phyloP scores from a whole-genome alignment of 768 basidiomycete species.

The Trametes elegans region DNA sequence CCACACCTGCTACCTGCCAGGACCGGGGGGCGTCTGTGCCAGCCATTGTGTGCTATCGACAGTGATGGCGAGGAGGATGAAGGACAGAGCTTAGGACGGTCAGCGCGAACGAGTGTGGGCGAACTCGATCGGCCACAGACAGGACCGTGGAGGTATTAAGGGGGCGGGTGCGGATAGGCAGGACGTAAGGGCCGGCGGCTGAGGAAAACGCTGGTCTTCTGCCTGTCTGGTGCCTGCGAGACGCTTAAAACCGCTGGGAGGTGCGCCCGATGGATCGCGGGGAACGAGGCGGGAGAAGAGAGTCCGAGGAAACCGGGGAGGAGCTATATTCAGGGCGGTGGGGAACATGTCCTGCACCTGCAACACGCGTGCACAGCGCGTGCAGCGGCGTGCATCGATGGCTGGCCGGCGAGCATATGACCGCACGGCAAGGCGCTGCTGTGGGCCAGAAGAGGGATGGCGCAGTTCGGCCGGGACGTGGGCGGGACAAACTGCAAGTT shows the following conservation, averaged over 20 bases:
- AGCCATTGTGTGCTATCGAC: constrained; percentile 28
- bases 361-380: background rate
- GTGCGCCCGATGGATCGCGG: constrained; percentile 2
- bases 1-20: constrained; percentile 64
- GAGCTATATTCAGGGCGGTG: background rate
- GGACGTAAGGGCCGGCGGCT: constrained; percentile 7
- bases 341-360: background rate
- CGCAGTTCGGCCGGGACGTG: background rate
- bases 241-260: background rate
- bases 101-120: background rate
- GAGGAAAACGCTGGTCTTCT: constrained; percentile 4
- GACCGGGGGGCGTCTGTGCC: constrained; percentile 33
- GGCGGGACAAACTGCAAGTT: background rate
- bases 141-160: constrained; percentile 6
- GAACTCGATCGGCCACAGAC: background rate
- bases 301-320: constrained; percentile 2
- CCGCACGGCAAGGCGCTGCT: background rate
- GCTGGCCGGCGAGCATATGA: background rate
- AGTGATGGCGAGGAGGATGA: background rate
- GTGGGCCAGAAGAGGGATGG: background rate
- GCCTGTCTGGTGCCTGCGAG: background rate
- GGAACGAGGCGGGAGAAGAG: background rate
- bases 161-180: constrained; percentile 11
- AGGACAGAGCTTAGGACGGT: background rate
- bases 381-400: constrained; percentile 2